phyloP scores from a whole-genome alignment of 1,284 basidiomycete species.

The Marasmius tenuissimus region DNA sequence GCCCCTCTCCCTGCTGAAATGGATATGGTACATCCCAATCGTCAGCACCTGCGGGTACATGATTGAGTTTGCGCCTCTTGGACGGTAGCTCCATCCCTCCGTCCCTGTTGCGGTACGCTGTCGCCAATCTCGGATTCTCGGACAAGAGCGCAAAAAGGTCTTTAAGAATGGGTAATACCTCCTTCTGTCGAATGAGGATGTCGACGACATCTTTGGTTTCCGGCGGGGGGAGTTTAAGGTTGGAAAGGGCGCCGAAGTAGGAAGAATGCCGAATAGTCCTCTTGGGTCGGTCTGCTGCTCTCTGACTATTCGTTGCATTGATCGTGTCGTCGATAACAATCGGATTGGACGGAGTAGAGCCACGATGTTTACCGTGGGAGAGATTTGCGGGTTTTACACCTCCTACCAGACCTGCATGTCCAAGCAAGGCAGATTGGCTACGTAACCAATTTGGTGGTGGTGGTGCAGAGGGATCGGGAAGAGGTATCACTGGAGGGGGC shows the following conservation, averaged over 20 bases:
- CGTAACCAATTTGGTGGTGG: conserved; percentile 70
- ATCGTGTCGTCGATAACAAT: conserved; percentile 67
- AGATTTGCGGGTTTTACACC: conserved; percentile 60
- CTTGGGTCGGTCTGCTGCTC: conserved; percentile 9
- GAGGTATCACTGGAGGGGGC: conserved; percentile 51
- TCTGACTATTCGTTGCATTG: conserved; percentile 19
- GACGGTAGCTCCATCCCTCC: conserved; percentile 21
- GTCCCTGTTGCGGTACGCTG: background rate
- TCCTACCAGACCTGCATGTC: conserved; percentile 66
- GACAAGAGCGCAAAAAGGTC: conserved; percentile 55
- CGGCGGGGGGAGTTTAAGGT: conserved; percentile 39
- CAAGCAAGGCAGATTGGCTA: conserved; percentile 68
- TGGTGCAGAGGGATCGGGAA: conserved; percentile 60
- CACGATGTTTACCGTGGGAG: conserved; percentile 40
- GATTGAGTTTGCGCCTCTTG: conserved; percentile 63
- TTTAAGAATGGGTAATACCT: conserved; percentile 65
- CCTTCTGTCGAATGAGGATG: conserved; percentile 59
- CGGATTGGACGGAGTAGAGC: conserved; percentile 57
- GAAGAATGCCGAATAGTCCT: conserved; percentile 8
- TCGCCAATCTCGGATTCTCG: conserved; percentile 9
- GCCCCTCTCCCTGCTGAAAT: conserved; percentile 67
- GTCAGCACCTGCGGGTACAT: conserved; percentile 71
- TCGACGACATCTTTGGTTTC: conserved; percentile 57
- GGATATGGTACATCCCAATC: conserved; percentile 83
- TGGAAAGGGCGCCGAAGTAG: conserved; percentile 29